A percentile compares a stretch with the other conserved stretches of the same genome.
Conservation (phyloP, 2,329 filamentous ascomycete genomes). For the Colletotrichum cereale region DNA sequence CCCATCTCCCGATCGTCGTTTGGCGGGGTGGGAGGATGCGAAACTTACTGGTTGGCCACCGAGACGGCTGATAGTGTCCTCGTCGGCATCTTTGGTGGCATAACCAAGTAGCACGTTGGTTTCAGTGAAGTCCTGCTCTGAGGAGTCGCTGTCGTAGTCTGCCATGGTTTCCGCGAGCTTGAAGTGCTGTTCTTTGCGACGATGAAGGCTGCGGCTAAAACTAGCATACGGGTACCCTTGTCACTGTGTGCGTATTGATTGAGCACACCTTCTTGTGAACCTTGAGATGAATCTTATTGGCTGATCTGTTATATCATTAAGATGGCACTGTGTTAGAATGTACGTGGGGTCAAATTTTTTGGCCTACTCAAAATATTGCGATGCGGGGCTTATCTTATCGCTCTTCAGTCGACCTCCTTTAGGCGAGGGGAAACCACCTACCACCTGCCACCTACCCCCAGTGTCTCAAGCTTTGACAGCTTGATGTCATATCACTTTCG, state of each 20-base stretch:
- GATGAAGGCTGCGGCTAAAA: background rate
- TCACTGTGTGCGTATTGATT: background rate
- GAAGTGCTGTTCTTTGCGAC: background rate
- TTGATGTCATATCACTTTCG: background rate
- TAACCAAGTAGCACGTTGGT: constrained; percentile 94
- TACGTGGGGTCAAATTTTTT: constrained; percentile 57
- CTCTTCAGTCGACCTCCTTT: background rate
- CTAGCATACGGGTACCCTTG: background rate
- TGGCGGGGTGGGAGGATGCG: constrained; percentile 5
- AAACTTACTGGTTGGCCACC: constrained; percentile 85
- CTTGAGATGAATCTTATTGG: background rate
- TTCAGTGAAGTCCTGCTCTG: constrained; percentile 76
- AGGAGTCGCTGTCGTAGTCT: constrained; percentile 83
- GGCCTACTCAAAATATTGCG: constrained; percentile 42
- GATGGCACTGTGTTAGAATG: background rate
- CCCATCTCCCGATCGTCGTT: constrained; percentile 13
- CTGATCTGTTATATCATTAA: background rate
- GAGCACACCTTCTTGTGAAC: background rate
- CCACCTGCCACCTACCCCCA: background rate
- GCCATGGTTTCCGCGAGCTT: constrained; percentile 64
- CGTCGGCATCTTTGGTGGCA: constrained; percentile 81
- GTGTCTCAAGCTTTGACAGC: background rate
- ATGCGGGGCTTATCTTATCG: constrained; percentile 49
- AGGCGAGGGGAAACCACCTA: constrained; percentile 19
- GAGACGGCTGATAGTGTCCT: constrained; percentile 88